These are phyloP conservation scores for Fusarium nematophilum DNA, from an alignment of 2,329 filamentous ascomycete species.

Conservation along the genomic window DNA sequence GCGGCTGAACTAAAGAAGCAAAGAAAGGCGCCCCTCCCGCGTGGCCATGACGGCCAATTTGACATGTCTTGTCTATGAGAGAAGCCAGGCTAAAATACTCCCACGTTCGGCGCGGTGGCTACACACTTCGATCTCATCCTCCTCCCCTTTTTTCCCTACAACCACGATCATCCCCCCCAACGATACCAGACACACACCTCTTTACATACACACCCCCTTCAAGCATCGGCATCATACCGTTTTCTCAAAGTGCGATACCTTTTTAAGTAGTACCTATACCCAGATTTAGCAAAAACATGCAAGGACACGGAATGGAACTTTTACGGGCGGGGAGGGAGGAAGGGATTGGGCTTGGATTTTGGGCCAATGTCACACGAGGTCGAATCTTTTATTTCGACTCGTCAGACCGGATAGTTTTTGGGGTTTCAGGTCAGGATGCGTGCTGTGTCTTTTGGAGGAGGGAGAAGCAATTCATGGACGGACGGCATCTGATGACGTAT, in stretches of 20 bases:
- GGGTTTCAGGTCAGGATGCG: too few relatives aligned
- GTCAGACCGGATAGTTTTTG: too few relatives aligned
- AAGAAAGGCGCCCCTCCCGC: conserved; percentile 15
- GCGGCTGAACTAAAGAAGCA: conserved; percentile 21
- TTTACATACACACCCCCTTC: conserved; percentile 26
- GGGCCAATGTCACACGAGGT: not conserved
- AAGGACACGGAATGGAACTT: conserved; percentile 21
- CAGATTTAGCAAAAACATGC: conserved; percentile 39
- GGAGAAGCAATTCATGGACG: too few relatives aligned
- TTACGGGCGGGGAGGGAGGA: conserved; percentile 6
- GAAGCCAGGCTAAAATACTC: conserved; percentile 21
- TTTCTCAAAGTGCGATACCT: conserved; percentile 87
- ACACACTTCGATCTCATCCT: conserved; percentile 7
- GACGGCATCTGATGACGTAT: not conserved
- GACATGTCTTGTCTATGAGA: conserved; percentile 24
- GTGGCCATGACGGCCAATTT: conserved; percentile 12
- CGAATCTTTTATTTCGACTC: conserved; percentile 22
- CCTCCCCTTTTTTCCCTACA: not conserved
- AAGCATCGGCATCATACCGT: conserved; percentile 71
- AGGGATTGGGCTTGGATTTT: not conserved
- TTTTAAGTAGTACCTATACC: conserved; percentile 75
- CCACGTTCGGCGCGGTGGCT: conserved; percentile 1
- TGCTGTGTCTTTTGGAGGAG: too few relatives aligned
- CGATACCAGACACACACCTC: conserved; percentile 5
- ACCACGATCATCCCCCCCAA: not conserved